Base-by-base conservation (phyloP, 495 filamentous ascomycete genomes). In the Xylaria telfairii region DNA sequence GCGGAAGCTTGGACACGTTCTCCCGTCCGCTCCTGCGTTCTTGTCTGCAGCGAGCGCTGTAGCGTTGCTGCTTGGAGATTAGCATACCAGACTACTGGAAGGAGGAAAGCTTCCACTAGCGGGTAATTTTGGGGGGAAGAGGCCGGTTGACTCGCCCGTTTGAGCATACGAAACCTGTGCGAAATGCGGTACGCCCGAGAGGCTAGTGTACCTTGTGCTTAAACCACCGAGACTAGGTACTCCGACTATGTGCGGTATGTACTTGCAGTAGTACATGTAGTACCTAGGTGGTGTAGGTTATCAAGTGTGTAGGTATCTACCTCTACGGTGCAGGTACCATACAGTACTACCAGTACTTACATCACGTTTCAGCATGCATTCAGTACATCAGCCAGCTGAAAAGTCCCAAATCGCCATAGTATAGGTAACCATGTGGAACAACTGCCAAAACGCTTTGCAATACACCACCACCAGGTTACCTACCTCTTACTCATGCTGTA, bases 91-190 rank as follows among this genome's bases (percentile, higher is more conserved):
- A 63, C 60, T 63, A 32, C 41, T 30, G 39, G 60, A 34, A 32
- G 21, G 24, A n/a, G 39, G 24, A 62, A 39, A 62, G 24, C 59
- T 34, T 28, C 34, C 30, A 41, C 9, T 41, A 62, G 34, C 64
- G 64, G 64, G 64, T 56, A 67, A 44, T 67, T 56, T 56, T 54
- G 64, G 64, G 64, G 49, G n/a, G 64, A 42, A 21, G 37, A 67
- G 47, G 49, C 34, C 49, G 49, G 26, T 49, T 28, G 26, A 61
- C 37, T 61, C n/a, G 57, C 34, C 59, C 0, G 21, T 42, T 42
- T 28, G 32, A 62, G 34, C 28, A 62, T n/a, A n/a, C n/a, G n/a
- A n/a, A n/a, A n/a, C n/a, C n/a, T n/a, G n/a, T n/a, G n/a, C 19
- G 30, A 59, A 37, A n/a, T n/a, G n/a, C 17, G 56, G 56, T 19